Base-by-base conservation (phyloP, 1,284 basidiomycete genomes). In the Pseudozyma thailandica region DNA sequence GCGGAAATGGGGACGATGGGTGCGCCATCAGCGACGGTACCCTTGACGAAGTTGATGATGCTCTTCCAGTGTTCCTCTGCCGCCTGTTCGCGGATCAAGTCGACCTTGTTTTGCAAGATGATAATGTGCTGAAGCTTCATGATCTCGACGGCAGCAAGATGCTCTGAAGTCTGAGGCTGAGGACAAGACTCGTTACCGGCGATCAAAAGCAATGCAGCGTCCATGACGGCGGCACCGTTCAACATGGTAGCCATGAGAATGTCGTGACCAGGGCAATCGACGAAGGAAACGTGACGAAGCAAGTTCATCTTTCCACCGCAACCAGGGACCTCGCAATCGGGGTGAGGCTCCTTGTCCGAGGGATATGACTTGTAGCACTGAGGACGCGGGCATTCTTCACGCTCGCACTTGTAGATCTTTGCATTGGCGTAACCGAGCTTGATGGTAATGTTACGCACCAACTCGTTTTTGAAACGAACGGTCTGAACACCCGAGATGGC, bases 401-500 rank as follows among this genome's bases (percentile, higher is more conserved):
- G 94, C 86, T 93, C 90, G 83, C 96, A 98, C 87, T 96, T 94
- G 88, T 94, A 98, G 82, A 98, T 97, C 93, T 98, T 98, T 51
- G 96, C 96, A 78, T 98, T 98, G 49, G 95, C 95, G 84, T 98
- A 98, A 77, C 87, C 96, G 45, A 98, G 88, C 86, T 98, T 98
- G 86, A 98, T 98, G 43, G 96, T 98, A 80, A 98, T 98, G 85
- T 98, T 98, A 74, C 95, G 75, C 41, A 82, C 81, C 31, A 82
- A 65, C 72, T 98, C 96, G 85, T 97, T 98, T 88, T 98, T 98
- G 86, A 98, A 98, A 79, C 95, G 89, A 59, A 98, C 95, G 27
- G 95, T 98, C 89, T 92, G 91, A 13, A 98, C 95, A n/a, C 95
- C 95, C 16, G 95, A 98, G 84, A 98, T 98, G 46, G 95, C 95